phyloP scores from a whole-genome alignment of 768 basidiomycete species.

The Rhizopogon rudus region DNA sequence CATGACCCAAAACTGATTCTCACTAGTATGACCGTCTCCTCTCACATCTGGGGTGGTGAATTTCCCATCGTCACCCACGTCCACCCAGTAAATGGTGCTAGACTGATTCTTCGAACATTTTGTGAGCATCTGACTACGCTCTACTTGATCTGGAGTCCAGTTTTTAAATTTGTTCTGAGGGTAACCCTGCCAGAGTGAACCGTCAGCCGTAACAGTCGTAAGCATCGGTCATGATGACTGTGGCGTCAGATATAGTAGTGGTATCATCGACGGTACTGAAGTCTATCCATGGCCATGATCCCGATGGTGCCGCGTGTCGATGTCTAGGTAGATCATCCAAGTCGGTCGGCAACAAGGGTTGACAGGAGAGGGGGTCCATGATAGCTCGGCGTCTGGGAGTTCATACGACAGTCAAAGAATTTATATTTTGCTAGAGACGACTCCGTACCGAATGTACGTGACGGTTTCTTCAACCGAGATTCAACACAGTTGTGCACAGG shows the following conservation, averaged over 20 bases:
- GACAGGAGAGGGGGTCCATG: too few relatives aligned
- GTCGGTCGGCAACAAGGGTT: too few relatives aligned
- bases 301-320: constrained; percentile 18
- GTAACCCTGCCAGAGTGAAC: constrained; percentile 10
- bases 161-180: constrained; percentile 25
- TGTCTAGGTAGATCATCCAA: too few relatives aligned
- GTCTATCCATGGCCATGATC: constrained; percentile 29
- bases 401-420: too few relatives aligned
- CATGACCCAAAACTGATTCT: constrained; percentile 30
- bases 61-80: constrained; percentile 8
- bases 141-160: constrained; percentile 27
- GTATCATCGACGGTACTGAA: too few relatives aligned
- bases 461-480: too few relatives aligned
- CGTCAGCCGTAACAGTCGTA: not conserved
- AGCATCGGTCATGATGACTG: not conserved
- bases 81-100: constrained; percentile 21
- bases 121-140: constrained; percentile 25
- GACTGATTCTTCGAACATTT: constrained; percentile 9
- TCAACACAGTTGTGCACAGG: too few relatives aligned
- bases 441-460: not conserved
- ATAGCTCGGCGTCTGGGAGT: too few relatives aligned
- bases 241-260: not conserved
- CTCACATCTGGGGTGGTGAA: constrained; percentile 3
- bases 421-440: too few relatives aligned
- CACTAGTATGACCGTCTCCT: not conserved